Evolutionary conservation across 73 alveolate species (phyloP), one percentile per base, ranked within the genome.

Genomic region (Breviolum minutum): DNA sequence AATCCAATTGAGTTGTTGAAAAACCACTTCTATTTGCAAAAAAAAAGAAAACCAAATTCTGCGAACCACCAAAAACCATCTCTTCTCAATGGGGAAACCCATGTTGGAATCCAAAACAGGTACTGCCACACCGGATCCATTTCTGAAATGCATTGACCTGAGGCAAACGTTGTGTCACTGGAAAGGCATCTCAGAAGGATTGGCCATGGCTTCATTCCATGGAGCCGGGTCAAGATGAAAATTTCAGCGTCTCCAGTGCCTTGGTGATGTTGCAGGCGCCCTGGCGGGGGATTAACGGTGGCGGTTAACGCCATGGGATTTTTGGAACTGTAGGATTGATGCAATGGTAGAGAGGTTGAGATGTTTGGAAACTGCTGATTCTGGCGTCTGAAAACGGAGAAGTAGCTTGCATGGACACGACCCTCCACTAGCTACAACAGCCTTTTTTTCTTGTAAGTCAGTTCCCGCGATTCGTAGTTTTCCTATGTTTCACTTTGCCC

Each of bases 131-230:
- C 17, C 24, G 24, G 11, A 13, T 13, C 74, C 11, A 11, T 66
- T 13, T 13, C 11, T 66, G 74, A 66, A 11, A 77, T 77, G 86
- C 62, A 6, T 27, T 24, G 64, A 71, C 81, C 81, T 29, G 30
- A 86, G 94, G 94, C 68, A 92, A 92, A 80, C 89, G 98, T 8
- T 92, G 98, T 27, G 98, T 81, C 69, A 73, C 80, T 5, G 91
- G 90, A n/a, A 17, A 66, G 5, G 98, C 98, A 10, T 76, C 98
- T 24, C 73, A 64, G 66, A 92, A 92, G 80, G 94, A 86, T 17
- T 92, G 86, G 88, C 98, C 98, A 12, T 92, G 98, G 98, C 80
- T 92, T 20, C 91, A 60, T 40, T 92, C 98, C 62, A 73, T 92
- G 14, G 98, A 92, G 81, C 91, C 98, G 7, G 98, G 81, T 3